Evolutionary conservation across 768 basidiomycete species (phyloP), one percentile per base, ranked within the genome.

Genomic region (Strobilomyces confusus): DNA sequence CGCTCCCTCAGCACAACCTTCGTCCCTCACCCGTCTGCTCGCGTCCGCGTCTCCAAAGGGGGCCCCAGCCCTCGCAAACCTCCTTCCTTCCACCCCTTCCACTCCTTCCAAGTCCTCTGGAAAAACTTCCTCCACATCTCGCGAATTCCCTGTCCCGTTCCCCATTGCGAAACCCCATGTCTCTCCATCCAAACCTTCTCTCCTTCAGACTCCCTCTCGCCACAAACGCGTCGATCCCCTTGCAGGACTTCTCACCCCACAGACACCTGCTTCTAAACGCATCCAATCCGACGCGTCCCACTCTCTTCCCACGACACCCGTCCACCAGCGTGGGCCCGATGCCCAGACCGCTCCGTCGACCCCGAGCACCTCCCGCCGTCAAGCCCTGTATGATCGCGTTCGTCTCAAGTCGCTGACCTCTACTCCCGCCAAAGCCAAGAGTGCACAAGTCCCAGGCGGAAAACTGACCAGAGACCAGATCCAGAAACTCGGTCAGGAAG

Each of bases 301-400:
- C 9, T 67, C 73, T n/a, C 69, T 79, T 22, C 84, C 86, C 15
- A 81, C 78, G 3, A 92, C 89, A 0, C 87, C 88, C 19, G 75
- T 77, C 37, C 84, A 80, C 57, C 86, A 86, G 65, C 75, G 75
- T 48, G 85, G 83, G 14, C 44, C 75, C 30, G 67, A 74, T 45
- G 81, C 82, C 1, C 58, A 71, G 41, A 86, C 86, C 1, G 77
- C 79, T 25, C 80, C 85, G 5, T 70, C 81, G 58, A 91, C 88
- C 6, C 89, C 89, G 1, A 80, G 80, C 15, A 84, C 84, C 33
- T 86, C 90, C 33, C 80, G 90, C 41, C 79, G 90, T 42, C 82
- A 84, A 61, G 91, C 91, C 9, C 73, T 93, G 2, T 89, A 89
- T 60, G 90, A 92, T 58, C 87, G 90, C 37, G 73, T 92, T 43